Base-by-base conservation (phyloP, 345 rosid species). In the Erysimum cheiranthoides region DNA sequence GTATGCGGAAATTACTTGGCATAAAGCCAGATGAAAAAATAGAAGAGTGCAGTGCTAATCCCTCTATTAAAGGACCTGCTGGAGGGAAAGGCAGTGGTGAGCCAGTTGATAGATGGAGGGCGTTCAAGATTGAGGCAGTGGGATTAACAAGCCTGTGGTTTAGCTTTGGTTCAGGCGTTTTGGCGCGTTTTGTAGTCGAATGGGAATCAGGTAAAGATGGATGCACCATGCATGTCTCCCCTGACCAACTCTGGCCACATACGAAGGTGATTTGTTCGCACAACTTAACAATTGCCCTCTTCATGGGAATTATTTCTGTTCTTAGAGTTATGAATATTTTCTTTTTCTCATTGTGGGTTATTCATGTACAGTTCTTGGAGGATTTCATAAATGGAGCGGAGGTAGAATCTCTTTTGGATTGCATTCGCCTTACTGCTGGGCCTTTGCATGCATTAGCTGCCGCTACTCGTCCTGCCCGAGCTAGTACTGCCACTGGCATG, bases 171-270 rank as follows among this genome's bases (percentile, higher is more conserved):
- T 84, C 98, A 38, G 91, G 90, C 28, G 83, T 87, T 63, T 86
- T 93, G 28, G 99, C 97, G 30, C 96, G 98, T 52, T 93, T 96
- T 84, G 97, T 93, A 82, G 98, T 96, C 57, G 98, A 96, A 80
- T 96, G 99, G 99, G 98, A 93, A 82, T 84, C 96, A 10, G 93
- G 91, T 78, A 96, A 86, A 83, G 95, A 96, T 75, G 98, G 96
- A 75, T 96, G 99, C 84, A 96, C 99, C 42, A 91, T 93, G 98
- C 99, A 91, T 80, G 99, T 96, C 82, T 91, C 98, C 71, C 99
- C 99, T 8, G 98, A 96, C 67, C 98, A 93, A 82, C 94, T 86
- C 70, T 96, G 99, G 99, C 99, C 98, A 21, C 99, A 96, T 77
- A 96, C 99, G 4, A 93, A 93, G 95, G 99, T 86, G 63, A 66